These are phyloP conservation scores for Trichoderma asperellum DNA, from an alignment of 2,329 filamentous ascomycete genomes.

Conservation along the genomic window DNA sequence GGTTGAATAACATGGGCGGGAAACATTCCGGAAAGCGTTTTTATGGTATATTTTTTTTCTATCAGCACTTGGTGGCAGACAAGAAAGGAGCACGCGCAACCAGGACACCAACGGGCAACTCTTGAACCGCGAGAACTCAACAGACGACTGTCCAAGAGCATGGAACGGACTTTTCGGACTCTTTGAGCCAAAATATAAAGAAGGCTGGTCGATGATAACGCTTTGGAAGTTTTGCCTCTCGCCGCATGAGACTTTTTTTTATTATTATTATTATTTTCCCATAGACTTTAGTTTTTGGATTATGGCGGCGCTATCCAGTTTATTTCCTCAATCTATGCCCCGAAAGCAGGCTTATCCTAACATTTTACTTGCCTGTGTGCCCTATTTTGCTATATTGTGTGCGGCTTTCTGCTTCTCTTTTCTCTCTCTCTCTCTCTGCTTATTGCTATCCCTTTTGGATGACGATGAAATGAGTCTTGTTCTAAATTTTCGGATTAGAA, in stretches of 20 bases:
- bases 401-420: background rate
- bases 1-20: background rate
- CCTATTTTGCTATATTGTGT: background rate
- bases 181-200: background rate
- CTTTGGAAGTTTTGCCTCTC: background rate
- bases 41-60: background rate
- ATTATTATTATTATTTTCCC: background rate
- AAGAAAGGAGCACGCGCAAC: background rate
- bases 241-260: background rate
- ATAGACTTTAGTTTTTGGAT: constrained; percentile 17
- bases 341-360: background rate
- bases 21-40: background rate
- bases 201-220: background rate
- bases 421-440: background rate
- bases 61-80: background rate
- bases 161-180: too few relatives aligned
- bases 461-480: background rate
- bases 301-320: background rate
- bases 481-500: background rate
- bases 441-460: background rate
- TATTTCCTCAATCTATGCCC: background rate
- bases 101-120: background rate
- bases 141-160: background rate
- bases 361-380: background rate
- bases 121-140: background rate